A percentile compares a stretch with the other conserved stretches of the same genome.
Evolutionary conservation across 768 basidiomycete species (phyloP).

Genomic region (Mycena epipterygia): DNA sequence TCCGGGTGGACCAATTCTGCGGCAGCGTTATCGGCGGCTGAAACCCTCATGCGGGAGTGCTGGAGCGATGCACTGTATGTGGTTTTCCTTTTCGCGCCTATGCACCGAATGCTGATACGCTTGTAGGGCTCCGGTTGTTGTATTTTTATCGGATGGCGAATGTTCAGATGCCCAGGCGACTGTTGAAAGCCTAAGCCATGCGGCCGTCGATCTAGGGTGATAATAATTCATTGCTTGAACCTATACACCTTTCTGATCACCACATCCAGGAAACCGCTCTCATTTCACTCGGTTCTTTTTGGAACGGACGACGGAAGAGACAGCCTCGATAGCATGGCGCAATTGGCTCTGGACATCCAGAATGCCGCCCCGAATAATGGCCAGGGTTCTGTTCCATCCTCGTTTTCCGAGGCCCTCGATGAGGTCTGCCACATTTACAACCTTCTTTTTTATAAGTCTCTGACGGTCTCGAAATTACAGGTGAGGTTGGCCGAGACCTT

Average conservation of each 20-base stretch:
- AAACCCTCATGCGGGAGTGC: conserved; percentile 54
- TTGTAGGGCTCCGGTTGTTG: conserved; percentile 61
- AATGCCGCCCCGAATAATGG: conserved; percentile 56
- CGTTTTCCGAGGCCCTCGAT: conserved; percentile 64
- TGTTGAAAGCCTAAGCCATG: conserved; percentile 56
- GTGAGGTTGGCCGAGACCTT: conserved; percentile 70
- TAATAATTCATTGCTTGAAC: background rate
- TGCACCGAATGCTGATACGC: background rate
- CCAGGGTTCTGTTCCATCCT: conserved; percentile 50
- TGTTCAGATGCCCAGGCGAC: conserved; percentile 52
- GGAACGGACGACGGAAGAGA: conserved; percentile 47
- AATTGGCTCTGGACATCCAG: conserved; percentile 64
- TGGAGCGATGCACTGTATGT: conserved; percentile 67
- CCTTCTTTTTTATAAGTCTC: background rate
- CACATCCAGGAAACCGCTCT: conserved; percentile 61
- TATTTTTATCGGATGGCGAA: conserved; percentile 72
- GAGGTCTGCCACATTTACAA: conserved; percentile 55
- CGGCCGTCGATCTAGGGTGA: conserved; percentile 61
- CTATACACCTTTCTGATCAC: background rate
- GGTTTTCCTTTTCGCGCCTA: background rate
- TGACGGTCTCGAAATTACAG: conserved; percentile 42
- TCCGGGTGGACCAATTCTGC: conserved; percentile 59
- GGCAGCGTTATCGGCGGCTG: conserved; percentile 53
- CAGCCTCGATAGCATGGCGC: conserved; percentile 62
- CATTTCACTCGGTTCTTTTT: conserved; percentile 73